Evolutionary conservation across 2,329 filamentous ascomycete genomes (phyloP).

Genomic region (Elsinoe batatas): DNA sequence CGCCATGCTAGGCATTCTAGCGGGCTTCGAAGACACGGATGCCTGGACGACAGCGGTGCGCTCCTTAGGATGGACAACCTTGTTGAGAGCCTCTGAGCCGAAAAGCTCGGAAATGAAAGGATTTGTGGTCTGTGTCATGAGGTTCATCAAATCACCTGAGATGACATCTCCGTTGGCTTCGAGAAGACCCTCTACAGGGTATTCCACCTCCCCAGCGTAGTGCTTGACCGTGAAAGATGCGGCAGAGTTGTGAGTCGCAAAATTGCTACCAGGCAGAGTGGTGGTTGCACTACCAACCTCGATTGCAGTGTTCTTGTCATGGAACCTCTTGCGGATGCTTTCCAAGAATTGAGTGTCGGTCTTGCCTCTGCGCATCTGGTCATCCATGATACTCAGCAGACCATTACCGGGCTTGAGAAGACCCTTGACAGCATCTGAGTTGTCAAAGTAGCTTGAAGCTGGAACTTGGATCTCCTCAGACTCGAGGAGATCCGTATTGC

Average conservation of each 20-base stretch:
- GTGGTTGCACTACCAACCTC: conserved; percentile 64
- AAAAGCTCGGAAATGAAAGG: conserved; percentile 84
- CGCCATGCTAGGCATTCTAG: conserved; percentile 86
- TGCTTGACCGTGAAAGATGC: conserved; percentile 86
- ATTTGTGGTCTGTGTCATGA: conserved; percentile 80
- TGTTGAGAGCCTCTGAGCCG: conserved; percentile 89
- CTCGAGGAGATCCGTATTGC: conserved; percentile 85
- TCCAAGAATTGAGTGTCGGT: conserved; percentile 86
- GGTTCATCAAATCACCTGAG: conserved; percentile 88
- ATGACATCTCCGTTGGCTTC: conserved; percentile 97
- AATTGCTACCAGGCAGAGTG: conserved; percentile 78
- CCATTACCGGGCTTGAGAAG: conserved; percentile 89
- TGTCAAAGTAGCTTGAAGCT: conserved; percentile 95
- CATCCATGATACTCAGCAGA: conserved; percentile 85
- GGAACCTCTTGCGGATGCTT: conserved; percentile 82
- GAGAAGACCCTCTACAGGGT: conserved; percentile 73
- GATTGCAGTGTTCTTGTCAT: conserved; percentile 88
- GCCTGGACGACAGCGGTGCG: conserved; percentile 87
- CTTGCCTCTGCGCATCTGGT: conserved; percentile 83
- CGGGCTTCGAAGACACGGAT: conserved; percentile 88
- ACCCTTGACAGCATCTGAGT: conserved; percentile 85
- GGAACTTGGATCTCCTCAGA: conserved; percentile 85
- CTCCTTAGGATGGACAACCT: conserved; percentile 86
- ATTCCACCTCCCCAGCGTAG: conserved; percentile 94
- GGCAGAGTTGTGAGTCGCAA: conserved; percentile 68